phyloP scores from a whole-genome alignment of 78 protist genomes.

The Trichosphaerium sp. region DNA sequence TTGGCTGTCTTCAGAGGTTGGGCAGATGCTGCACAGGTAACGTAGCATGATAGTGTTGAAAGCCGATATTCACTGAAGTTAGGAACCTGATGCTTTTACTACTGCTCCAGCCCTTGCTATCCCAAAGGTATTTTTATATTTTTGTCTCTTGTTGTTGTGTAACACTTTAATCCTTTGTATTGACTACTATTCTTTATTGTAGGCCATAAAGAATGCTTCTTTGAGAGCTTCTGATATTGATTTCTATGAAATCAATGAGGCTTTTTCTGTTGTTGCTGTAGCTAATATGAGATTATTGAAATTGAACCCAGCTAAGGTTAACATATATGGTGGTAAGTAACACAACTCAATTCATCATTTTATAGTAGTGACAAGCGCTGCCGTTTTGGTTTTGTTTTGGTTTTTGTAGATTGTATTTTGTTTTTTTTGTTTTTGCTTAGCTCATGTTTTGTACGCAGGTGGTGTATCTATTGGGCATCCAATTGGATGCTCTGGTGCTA shows the following conservation, averaged over 20 bases:
- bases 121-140: no score
- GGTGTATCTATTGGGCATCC: slow-evolving; percentile 40
- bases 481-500: slow-evolving; percentile 33
- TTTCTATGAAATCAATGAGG: slow-evolving; percentile 20
- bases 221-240: not conserved
- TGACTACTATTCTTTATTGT: no score
- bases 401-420: no score
- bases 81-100: slow-evolving; percentile 12
- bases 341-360: no score
- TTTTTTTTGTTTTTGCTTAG: no score
- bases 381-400: not conserved
- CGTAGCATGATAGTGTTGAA: not conserved
- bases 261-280: slow-evolving; percentile 22
- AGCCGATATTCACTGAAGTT: no score
- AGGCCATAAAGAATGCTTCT: not conserved
- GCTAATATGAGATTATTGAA: not conserved
- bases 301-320: no score
- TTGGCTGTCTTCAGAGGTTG: no score
- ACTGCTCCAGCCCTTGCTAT: slow-evolving; percentile 6
- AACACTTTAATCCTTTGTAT: no score
- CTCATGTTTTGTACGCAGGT: slow-evolving; percentile 20
- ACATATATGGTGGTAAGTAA: no score
- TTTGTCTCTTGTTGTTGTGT: no score
- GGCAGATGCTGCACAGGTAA: not conserved
- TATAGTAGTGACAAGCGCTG: no score